Evolutionary conservation across 805 yeast genomes (phyloP), one percentile per base, ranked within the genome.

Genomic region (Sugiyamaella mastotermitis): DNA sequence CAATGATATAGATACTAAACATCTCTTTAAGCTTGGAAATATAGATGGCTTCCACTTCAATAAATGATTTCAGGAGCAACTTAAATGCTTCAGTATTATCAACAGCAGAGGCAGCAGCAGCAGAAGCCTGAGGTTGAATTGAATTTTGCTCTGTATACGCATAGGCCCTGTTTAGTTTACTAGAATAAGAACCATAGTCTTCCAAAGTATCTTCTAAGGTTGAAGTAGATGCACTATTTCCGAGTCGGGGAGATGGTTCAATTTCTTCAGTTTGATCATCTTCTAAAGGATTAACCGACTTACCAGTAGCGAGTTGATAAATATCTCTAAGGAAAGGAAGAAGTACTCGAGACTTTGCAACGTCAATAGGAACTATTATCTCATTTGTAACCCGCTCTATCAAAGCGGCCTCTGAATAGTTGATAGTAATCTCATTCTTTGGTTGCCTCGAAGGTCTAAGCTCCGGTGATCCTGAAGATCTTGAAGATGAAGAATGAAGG

Each of bases 271-370:
- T 13, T 4, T 20, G 17, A 1, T 14, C 25, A 5, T 29, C 17
- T n/a, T n/a, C n/a, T n/a, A n/a, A n/a, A n/a, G n/a, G n/a, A n/a
- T n/a, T n/a, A n/a, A n/a, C n/a, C n/a, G n/a, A n/a, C n/a, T n/a
- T n/a, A n/a, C n/a, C n/a, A 16, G 38, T 38, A 11, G 43, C 15
- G n/a, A 45, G 38, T 27, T 49, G 48, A 33, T 41, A 26, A 24
- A 48, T 41, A 31, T 50, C 54, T 9, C 69, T 62, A 3, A 74
- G 48, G 37, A 67, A 55, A 17, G 68, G 61, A 27, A 76, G 47
- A 8, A 76, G 65, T 21, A 74, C 54, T 14, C 61, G 68, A 47
- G 51, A 40, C 25, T 41, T 37, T 14, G 35, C 41, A 16, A 40
- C 16, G 22, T 47, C 49, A 13, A 32, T 31, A 19, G n/a, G 30